Conservation (phyloP, 352 stramenopile genomes). For the Pythium rishiriense region DNA sequence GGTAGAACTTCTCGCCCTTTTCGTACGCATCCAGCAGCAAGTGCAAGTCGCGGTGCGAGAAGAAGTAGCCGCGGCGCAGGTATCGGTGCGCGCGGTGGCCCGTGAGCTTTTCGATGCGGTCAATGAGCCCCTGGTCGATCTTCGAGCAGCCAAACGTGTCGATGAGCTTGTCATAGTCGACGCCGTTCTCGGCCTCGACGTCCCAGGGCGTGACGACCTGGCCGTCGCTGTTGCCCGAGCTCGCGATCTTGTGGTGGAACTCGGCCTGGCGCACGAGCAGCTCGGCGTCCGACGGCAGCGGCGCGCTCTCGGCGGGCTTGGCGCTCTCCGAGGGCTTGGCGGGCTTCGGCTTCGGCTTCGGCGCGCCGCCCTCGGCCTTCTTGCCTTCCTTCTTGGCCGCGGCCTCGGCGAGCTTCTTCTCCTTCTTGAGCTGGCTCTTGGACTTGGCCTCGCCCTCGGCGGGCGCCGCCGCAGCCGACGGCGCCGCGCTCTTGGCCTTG, state of each 20-base stretch:
- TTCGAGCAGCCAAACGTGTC: conserved; percentile 96
- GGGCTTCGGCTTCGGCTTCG: conserved; percentile 36
- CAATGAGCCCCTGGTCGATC: conserved; percentile 93
- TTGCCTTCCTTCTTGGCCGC: conserved; percentile 61
- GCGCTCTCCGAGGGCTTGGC: conserved; percentile 72
- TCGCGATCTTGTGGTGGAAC: conserved; percentile 70
- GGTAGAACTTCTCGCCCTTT: conserved; percentile 97
- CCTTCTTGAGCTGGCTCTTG: conserved; percentile 88
- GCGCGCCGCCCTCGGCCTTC: conserved; percentile 30
- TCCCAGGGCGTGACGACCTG: conserved; percentile 94
- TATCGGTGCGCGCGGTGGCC: conserved; percentile 95
- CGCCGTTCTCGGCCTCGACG: conserved; percentile 93
- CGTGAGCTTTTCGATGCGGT: conserved; percentile 95
- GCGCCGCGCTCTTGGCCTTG: conserved; percentile 33
- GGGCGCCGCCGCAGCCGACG: neutral
- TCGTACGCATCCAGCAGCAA: conserved; percentile 95
- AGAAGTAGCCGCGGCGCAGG: conserved; percentile 98
- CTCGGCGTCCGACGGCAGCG: conserved; percentile 55
- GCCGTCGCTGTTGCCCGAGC: conserved; percentile 46
- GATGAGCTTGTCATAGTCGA: conserved; percentile 99
- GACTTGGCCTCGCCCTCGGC: conserved; percentile 52
- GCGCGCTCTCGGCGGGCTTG: conserved; percentile 60
- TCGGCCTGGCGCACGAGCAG: conserved; percentile 71
- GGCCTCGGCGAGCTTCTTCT: conserved; percentile 82
- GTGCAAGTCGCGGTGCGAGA: conserved; percentile 98